These are phyloP conservation scores for Cyclotella kingstonii DNA, from an alignment of 108 stramenopile genomes.

Conservation along the genomic window DNA sequence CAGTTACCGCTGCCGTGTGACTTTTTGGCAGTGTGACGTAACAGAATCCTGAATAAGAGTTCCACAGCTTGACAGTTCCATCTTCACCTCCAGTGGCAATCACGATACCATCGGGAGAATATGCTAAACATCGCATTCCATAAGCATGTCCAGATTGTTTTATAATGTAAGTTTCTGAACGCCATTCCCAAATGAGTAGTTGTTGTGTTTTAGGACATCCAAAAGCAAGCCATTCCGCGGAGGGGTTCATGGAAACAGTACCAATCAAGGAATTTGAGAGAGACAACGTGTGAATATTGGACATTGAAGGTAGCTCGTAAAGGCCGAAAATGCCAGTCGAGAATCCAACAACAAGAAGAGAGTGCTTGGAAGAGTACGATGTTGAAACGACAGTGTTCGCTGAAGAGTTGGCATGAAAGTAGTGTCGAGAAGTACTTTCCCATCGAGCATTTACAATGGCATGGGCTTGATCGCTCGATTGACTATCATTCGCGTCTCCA, in stretches of 20 bases:
- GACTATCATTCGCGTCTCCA: neutral
- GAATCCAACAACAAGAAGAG: constrained; percentile 89
- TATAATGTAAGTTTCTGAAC: constrained; percentile 97
- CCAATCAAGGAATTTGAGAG: constrained; percentile 73
- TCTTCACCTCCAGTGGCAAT: constrained; percentile 98
- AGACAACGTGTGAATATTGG: constrained; percentile 89
- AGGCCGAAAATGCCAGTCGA: constrained; percentile 93
- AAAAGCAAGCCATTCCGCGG: constrained; percentile 97
- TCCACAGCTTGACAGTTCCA: constrained; percentile 98
- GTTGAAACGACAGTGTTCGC: constrained; percentile 51
- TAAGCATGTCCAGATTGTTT: constrained; percentile 98
- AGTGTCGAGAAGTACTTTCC: constrained; percentile 69
- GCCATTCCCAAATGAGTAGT: constrained; percentile 98
- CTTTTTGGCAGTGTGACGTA: constrained; percentile 92
- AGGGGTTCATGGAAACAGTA: constrained; percentile 77
- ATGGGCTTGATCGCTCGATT: constrained; percentile 51
- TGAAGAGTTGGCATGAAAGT: constrained; percentile 78
- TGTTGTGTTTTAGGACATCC: constrained; percentile 92
- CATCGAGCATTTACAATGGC: constrained; percentile 61
- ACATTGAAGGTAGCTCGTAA: constrained; percentile 89
- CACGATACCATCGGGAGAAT: constrained; percentile 91
- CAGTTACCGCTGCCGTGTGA: constrained; percentile 94
- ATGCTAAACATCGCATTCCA: constrained; percentile 91
- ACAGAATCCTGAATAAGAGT: constrained; percentile 94
- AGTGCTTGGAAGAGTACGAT: constrained; percentile 53